Conservation (phyloP, 2,329 filamentous ascomycete genomes). For the Cladophialophora exuberans region DNA sequence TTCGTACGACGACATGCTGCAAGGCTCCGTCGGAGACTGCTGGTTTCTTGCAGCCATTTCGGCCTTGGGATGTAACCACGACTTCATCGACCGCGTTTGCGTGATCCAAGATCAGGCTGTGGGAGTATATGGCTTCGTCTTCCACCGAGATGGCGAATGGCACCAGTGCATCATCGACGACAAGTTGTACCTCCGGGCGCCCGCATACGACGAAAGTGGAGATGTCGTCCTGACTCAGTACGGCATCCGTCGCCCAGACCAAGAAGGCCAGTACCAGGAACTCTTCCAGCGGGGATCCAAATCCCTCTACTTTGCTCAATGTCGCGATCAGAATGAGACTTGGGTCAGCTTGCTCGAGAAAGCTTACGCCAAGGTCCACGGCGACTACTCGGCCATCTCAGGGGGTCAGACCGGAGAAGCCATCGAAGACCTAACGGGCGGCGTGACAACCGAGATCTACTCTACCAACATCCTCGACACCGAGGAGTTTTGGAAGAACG, state of each 20-base stretch:
- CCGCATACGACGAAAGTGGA: slow-evolving; percentile 78
- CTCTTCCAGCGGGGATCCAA: slow-evolving; percentile 76
- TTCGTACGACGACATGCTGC: slow-evolving; percentile 75
- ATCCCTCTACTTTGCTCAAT: slow-evolving; percentile 77
- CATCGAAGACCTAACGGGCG: slow-evolving; percentile 62
- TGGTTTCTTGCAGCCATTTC: slow-evolving; percentile 84
- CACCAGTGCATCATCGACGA: slow-evolving; percentile 91
- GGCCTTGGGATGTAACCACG: slow-evolving; percentile 74
- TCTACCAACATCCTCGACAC: slow-evolving; percentile 61
- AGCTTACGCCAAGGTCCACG: slow-evolving; percentile 82
- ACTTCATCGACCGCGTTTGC: slow-evolving; percentile 72
- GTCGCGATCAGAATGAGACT: slow-evolving; percentile 75
- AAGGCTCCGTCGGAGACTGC: slow-evolving; percentile 72
- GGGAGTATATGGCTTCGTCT: slow-evolving; percentile 84
- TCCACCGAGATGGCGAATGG: slow-evolving; percentile 87
- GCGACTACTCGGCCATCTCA: slow-evolving; percentile 74
- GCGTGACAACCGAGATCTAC: slow-evolving; percentile 51
- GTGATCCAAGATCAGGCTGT: slow-evolving; percentile 74
- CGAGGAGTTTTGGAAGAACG: slow-evolving; percentile 80
- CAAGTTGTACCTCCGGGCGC: slow-evolving; percentile 82
- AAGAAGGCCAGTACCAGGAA: slow-evolving; percentile 71
- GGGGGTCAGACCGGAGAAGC: slow-evolving; percentile 72
- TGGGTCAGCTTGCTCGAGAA: slow-evolving; percentile 76
- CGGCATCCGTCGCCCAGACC: slow-evolving; percentile 73
- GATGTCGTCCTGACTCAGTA: slow-evolving; percentile 74